Evolutionary conservation across 2,329 filamentous ascomycete species (phyloP).

Genomic region (Colletotrichum theobromicola): DNA sequence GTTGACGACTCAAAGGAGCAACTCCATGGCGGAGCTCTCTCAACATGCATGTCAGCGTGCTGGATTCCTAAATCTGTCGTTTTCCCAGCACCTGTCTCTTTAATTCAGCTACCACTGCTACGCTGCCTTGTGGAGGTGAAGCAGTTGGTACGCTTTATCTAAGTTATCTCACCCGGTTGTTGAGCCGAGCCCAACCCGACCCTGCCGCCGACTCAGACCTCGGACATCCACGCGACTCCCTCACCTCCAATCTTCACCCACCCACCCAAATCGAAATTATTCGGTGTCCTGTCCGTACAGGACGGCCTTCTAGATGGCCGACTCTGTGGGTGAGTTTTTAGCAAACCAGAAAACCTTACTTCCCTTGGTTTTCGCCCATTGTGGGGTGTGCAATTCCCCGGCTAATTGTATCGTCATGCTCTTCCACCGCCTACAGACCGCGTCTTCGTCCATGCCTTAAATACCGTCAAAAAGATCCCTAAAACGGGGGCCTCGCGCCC

Average conservation of each 20-base stretch:
- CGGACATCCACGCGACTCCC: constrained; percentile 4
- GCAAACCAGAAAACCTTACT: constrained; percentile 11
- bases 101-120: neutral
- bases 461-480: constrained; percentile 96
- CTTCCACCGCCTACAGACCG: constrained; percentile 67
- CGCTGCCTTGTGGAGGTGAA: constrained; percentile 5
- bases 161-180: constrained; percentile 5
- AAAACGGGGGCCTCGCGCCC: constrained; percentile 91
- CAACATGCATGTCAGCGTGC: constrained; percentile 18
- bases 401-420: constrained; percentile 19
- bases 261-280: neutral
- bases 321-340: constrained; percentile 41
- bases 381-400: constrained; percentile 25
- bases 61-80: neutral
- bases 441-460: constrained; percentile 98
- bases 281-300: neutral
- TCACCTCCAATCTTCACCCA: neutral
- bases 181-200: constrained; percentile 10
- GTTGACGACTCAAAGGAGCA: neutral
- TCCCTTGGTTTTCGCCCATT: constrained; percentile 8
- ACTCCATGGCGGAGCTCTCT: constrained; percentile 17
- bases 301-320: constrained; percentile 35
- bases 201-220: constrained; percentile 11
- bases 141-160: neutral
- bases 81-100: constrained; percentile 4